These are phyloP conservation scores for Triticum urartu DNA, from an alignment of 176 grass and related monocot species.

Conservation along the genomic window DNA sequence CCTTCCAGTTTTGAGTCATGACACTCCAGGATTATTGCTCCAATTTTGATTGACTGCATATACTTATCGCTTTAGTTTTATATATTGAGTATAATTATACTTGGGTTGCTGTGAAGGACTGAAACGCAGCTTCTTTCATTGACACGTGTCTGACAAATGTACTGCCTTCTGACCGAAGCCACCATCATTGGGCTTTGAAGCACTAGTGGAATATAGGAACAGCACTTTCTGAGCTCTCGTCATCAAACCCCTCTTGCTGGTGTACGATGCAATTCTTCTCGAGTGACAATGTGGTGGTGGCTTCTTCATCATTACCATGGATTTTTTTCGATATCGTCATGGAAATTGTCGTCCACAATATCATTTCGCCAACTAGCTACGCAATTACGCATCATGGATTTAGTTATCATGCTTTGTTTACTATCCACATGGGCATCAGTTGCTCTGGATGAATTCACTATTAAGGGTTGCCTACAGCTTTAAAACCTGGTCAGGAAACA, in stretches of 20 bases:
- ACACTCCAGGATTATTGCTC: not conserved
- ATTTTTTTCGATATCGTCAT: not conserved
- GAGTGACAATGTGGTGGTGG: not conserved
- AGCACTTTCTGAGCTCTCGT: not conserved
- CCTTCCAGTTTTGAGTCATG: not conserved
- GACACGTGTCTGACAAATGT: not conserved
- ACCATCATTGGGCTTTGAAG: not conserved
- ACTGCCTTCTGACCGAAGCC: slow-evolving; percentile 13
- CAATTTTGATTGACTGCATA: not conserved
- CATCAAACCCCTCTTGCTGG: not conserved
- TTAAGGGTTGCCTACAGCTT: not conserved
- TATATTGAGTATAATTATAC: not conserved
- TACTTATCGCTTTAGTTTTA: not conserved
- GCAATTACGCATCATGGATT: not conserved
- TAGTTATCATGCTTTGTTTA: not conserved
- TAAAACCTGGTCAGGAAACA: not conserved
- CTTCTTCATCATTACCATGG: not conserved
- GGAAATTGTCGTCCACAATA: not conserved
- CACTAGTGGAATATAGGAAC: not conserved
- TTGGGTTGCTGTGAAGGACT: not conserved
- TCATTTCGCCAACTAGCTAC: not conserved
- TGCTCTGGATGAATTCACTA: not conserved
- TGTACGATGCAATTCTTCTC: not conserved
- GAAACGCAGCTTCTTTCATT: not conserved
- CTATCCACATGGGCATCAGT: not conserved